Base-by-base conservation (phyloP, 768 basidiomycete species). In the Strobilomyces dryophilus region DNA sequence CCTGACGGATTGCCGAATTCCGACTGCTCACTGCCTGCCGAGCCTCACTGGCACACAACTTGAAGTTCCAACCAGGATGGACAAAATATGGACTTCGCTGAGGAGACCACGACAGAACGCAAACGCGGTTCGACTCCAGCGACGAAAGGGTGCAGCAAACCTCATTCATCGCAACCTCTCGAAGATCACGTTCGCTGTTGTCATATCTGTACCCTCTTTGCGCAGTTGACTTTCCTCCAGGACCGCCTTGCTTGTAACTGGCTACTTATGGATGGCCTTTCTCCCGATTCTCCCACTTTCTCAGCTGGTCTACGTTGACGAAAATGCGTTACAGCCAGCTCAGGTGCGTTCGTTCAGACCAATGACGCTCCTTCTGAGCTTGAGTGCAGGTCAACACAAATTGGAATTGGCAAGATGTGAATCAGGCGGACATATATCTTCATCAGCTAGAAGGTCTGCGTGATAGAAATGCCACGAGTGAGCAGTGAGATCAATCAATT, bases 241-340 rank as follows among this genome's bases (percentile, higher is more conserved):
- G 67, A 56, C 78, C 3, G 41, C 72, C 5, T 71, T 97, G 24
- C 78, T 92, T 48, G 48, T 76, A 24, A 71, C 73, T 5, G 93
- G 93, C 12, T 84, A 91, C 67, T 45, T 81, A n/a, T 98, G 94
- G 92, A 79, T 97, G 70, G 58, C 86, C n/a, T 71, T 80, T 6
- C 75, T 97, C 48, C 95, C 95, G 4, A 76, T 78, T 12, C 74
- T 82, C 6, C 72, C 72, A 1, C 75, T 95, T 5, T 84, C 83
- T 17, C 78, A 82, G 57, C 68, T 73, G 9, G 89, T 84, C 9
- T 95, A 92, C 66, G 87, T 95, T 46, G 93, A 95, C 67, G 97
- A 99, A 73, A 97, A 98, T 67, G 95, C 97, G 1, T 71, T 99
- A 18, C 92, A 95, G 63, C 95, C 97, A 10, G 86, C 81, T 6